Evolutionary conservation across 2,329 filamentous ascomycete species (phyloP).

Genomic region (Nothopassalora personata): DNA sequence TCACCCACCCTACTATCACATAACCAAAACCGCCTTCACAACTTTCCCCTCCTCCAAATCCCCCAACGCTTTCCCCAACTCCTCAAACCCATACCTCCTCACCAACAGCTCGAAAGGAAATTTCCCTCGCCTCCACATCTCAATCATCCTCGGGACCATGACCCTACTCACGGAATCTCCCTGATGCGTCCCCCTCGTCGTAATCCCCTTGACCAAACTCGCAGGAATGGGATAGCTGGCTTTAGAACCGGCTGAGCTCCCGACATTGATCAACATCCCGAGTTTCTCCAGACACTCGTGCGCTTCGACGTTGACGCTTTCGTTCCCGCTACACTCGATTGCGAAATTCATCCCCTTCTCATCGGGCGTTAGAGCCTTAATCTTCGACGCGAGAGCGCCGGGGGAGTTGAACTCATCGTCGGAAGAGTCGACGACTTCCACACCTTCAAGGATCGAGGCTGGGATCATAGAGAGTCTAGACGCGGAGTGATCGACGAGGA

Average conservation of each 20-base stretch:
- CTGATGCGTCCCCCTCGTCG: conserved; percentile 21
- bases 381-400: conserved; percentile 8
- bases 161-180: conserved; percentile 19
- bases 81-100: conserved; percentile 17
- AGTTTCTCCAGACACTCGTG: conserved; percentile 16
- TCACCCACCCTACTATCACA: background rate
- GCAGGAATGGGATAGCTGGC: conserved; percentile 8
- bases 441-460: conserved; percentile 9
- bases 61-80: conserved; percentile 15
- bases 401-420: background rate
- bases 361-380: conserved; percentile 12
- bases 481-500: conserved; percentile 21
- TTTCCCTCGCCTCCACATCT: conserved; percentile 15
- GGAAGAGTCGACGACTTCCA: conserved; percentile 8
- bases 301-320: conserved; percentile 12
- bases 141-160: conserved; percentile 20
- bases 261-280: conserved; percentile 20
- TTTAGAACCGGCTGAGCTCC: conserved; percentile 13
- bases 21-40: conserved; percentile 21
- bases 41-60: conserved; percentile 17
- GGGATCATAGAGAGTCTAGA: conserved; percentile 20
- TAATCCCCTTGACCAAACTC: conserved; percentile 18
- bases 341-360: conserved; percentile 17
- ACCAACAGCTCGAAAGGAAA: conserved; percentile 21
- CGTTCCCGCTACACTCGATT: conserved; percentile 22